Percentiles rank a stretch among this genome's conserved stretches.
Conservation (phyloP, 2,329 filamentous ascomycete genomes). For the Laburnicola sp. region DNA sequence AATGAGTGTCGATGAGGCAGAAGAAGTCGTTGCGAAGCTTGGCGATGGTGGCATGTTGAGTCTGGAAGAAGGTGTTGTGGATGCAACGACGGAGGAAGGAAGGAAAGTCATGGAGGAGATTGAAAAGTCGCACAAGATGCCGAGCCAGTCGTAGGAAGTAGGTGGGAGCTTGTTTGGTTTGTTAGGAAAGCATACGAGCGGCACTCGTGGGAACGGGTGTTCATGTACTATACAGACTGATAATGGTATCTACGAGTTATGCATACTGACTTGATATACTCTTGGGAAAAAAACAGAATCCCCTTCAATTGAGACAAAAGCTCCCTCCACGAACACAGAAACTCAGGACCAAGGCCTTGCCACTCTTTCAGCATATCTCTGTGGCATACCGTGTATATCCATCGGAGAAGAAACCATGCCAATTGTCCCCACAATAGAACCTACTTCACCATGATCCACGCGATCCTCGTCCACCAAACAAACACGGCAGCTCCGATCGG, state of each 20-base stretch:
- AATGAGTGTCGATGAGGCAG: constrained; percentile 86
- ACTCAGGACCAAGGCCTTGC: no score
- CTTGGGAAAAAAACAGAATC: no score
- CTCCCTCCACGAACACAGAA: no score
- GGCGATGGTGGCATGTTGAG: constrained; percentile 86
- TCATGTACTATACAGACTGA: constrained; percentile 4
- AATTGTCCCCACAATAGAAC: no score
- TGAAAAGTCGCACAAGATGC: constrained; percentile 45
- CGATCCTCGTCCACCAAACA: no score
- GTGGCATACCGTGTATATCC: no score
- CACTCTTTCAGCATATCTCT: no score
- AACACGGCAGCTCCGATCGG: not conserved
- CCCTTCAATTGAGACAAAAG: no score
- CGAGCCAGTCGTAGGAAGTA: constrained; percentile 41
- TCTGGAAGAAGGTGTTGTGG: constrained; percentile 89
- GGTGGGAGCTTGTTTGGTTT: not conserved
- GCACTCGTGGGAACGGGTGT: not conserved
- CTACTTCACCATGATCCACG: no score
- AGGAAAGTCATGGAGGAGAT: constrained; percentile 76
- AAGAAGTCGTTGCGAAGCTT: constrained; percentile 79
- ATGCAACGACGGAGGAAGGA: constrained; percentile 88
- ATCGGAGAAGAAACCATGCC: no score
- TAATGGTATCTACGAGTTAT: constrained; percentile 6
- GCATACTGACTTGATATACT: not conserved
- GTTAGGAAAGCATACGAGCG: not conserved